Evolutionary conservation across 2,329 filamentous ascomycete genomes (phyloP).

Genomic region (Mycocentrospora acerina): DNA sequence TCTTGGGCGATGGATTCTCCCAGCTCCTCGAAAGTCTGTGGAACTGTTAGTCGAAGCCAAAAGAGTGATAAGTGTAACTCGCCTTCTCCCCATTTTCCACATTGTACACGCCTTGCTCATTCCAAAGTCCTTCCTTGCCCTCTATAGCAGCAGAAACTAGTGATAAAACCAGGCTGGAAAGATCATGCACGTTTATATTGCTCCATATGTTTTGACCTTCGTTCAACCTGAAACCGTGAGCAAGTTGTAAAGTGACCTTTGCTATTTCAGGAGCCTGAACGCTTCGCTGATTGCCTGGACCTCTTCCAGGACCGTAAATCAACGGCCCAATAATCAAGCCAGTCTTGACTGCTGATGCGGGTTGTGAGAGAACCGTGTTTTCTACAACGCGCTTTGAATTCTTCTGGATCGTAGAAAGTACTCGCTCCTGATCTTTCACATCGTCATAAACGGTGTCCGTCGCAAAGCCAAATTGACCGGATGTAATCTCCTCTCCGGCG

Average conservation of each 20-base stretch:
- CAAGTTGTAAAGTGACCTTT: conserved; percentile 49
- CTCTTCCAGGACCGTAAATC: conserved; percentile 61
- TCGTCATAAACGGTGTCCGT: conserved; percentile 9
- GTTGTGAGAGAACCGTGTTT: conserved; percentile 13
- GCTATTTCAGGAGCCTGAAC: conserved; percentile 59
- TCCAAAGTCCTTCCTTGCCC: conserved; percentile 48
- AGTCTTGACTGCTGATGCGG: conserved; percentile 11
- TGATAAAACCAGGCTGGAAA: conserved; percentile 53
- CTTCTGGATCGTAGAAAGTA: conserved; percentile 5
- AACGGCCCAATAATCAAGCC: conserved; percentile 61
- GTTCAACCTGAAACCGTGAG: conserved; percentile 54
- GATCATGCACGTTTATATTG: conserved; percentile 58
- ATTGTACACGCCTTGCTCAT: conserved; percentile 63
- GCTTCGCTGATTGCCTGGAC: conserved; percentile 54
- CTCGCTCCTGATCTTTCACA: conserved; percentile 6
- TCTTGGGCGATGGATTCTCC: conserved; percentile 10
- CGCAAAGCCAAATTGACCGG: conserved; percentile 6
- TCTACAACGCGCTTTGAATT: conserved; percentile 17
- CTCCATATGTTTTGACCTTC: conserved; percentile 59
- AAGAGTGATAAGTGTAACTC: not conserved
- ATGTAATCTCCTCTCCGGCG: conserved; percentile 8
- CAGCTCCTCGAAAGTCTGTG: conserved; percentile 15
- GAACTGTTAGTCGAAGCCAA: not conserved
- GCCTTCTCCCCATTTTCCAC: conserved; percentile 54
- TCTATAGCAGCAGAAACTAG: conserved; percentile 54